phyloP scores from a whole-genome alignment of 306 rosid genomes.

The Lathyrus tuberosus region DNA sequence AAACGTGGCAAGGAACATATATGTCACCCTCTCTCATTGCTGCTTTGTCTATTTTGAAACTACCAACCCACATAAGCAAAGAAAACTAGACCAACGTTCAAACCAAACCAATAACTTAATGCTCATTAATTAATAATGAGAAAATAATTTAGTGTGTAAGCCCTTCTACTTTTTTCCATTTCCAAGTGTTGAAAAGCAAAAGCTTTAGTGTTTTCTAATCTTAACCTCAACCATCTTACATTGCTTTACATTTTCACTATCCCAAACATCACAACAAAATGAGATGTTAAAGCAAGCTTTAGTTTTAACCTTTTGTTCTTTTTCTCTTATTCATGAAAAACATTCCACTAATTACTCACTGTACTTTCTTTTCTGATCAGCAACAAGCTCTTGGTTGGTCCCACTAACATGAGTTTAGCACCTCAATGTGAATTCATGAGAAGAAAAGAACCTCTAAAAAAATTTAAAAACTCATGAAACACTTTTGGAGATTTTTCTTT shows the following conservation, averaged over 20 bases:
- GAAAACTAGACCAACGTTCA: background rate
- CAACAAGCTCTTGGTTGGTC: constrained; percentile 40
- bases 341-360: constrained; percentile 33
- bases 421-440: constrained; percentile 36
- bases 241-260: background rate
- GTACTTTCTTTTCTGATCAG: constrained; percentile 21
- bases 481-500: constrained; percentile 46
- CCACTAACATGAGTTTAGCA: constrained; percentile 35
- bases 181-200: constrained; percentile 12
- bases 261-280: constrained; percentile 1
- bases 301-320: constrained; percentile 32
- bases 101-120: background rate
- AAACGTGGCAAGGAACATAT: constrained; percentile 8
- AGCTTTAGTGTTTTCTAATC: background rate
- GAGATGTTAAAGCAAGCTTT: constrained; percentile 44
- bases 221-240: background rate
- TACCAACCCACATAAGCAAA: constrained; percentile 1
- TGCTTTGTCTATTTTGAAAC: constrained; percentile 31
- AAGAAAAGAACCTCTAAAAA: constrained; percentile 31
- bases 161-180: background rate
- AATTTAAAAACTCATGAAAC: constrained; percentile 34
- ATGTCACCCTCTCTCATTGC: constrained; percentile 17
- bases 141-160: background rate
- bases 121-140: background rate
- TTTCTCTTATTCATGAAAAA: constrained; percentile 33